Base-by-base conservation (phyloP, 1,139 yeast species). In the Hyphopichia fennica region DNA sequence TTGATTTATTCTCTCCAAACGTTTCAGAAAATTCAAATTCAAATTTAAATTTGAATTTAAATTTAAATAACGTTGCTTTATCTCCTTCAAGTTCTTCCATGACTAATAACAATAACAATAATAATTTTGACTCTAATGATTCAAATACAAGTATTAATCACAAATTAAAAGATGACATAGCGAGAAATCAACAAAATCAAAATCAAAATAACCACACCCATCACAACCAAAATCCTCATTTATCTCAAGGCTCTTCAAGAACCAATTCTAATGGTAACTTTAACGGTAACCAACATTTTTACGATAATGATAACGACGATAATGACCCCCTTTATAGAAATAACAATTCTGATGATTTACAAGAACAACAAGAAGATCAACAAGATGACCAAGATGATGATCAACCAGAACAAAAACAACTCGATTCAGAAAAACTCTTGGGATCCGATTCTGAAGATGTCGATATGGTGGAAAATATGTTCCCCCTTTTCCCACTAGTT, bases 401-500 rank as follows among this genome's bases (percentile, higher is more conserved):
- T 6, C 20, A 33, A 18, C 25, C 7, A 18, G 9, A 23, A 34
- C 17, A 27, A 34, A 7, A 11, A 27, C 30, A 27, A 35, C n/a
- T 17, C 9, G 23, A 22, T 22, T 22, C 23, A 22, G 23, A 22
- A 22, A 22, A 22, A 22, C 6, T 22, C 6, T 22, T 22, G 23
- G 22, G 28, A n/a, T 29, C 39, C 17, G 46, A 33, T 19, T 41
- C 39, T 20, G 38, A 37, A 35, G 51, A 44, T 14, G 29, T 42
- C 16, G 56, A 51, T 20, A 43, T 59, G 34, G 56, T 47, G 27
- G 62, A 65, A 37, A 57, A 60, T 27, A 65, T 72, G 63, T 77
- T 77, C 49, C 83, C 83, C 2, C 61, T 78, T 25, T 77, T 75
- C 43, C 81, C 82, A 0, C 60, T 78, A 42, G 75, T 77, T 35